Base-by-base conservation (phyloP, 2,329 filamentous ascomycete genomes). In the Dothistroma septosporum region DNA sequence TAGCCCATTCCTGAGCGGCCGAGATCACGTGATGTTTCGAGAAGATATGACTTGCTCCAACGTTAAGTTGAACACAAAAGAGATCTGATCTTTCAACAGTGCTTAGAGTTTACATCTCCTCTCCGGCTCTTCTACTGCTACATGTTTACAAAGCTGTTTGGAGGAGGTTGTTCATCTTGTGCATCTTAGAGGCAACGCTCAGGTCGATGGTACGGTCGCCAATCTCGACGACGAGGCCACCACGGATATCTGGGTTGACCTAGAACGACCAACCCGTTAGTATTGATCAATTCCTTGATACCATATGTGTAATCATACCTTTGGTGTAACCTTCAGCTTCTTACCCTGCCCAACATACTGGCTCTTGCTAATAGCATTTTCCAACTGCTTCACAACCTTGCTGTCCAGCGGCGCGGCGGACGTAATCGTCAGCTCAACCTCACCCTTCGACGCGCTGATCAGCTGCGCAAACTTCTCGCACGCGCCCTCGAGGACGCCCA, bases 131-230 rank as follows among this genome's bases (percentile, higher is more conserved):
- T 22, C 49, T 58, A 57, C 57, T 35, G 59, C 63, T 66, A 65
- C 63, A 74, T 77, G 79, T 92, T 90, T 96, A 99, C 90, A 99
- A 84, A 79, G 89, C 85, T 81, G 99, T 94, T 72, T 85, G 92
- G 76, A 99, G 89, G 77, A 96, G 88, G 89, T 97, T 99, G 91
- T 99, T 99, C 86, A 99, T 91, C 87, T 92, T 96, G 78, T 90
- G 85, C 79, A 99, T 89, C 85, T 93, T 95, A 77, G 90, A 84
- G 54, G 93, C 93, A 74, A 99, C 92, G 80, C 89, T 94, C 71
- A 97, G 89, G 81, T 99, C 94, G 76, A 99, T 96, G 77, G 93
- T 97, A 76, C 93, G 90, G 85, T 97, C 93, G 74, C 92, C 93
- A 70, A 97, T 89, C 82, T 97, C 93, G 75, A 99, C 93, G 68